Conservation (phyloP, 176 grass and related monocot species). For the Zoysia japonica region DNA sequence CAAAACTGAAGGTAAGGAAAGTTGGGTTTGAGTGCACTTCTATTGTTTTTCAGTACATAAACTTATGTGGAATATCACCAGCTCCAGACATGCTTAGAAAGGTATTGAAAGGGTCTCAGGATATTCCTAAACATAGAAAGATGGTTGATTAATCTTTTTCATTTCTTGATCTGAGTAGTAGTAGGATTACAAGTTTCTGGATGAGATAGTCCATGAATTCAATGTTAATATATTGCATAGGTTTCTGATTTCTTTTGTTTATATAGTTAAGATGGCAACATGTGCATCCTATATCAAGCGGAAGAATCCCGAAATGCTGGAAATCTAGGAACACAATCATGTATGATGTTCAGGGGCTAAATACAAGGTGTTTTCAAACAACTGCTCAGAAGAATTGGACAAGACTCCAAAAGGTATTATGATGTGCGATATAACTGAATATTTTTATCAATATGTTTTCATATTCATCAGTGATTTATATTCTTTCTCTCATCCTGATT, state of each 20-base stretch:
- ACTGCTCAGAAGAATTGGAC: too few relatives aligned
- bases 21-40: conserved; percentile 23
- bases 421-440: too few relatives aligned
- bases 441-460: too few relatives aligned
- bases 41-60: conserved; percentile 64
- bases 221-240: conserved; percentile 13
- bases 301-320: conserved; percentile 85
- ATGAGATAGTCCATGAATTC: conserved; percentile 18
- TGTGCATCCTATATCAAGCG: conserved; percentile 82
- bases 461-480: too few relatives aligned
- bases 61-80: conserved; percentile 74
- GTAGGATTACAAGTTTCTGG: conserved; percentile 20
- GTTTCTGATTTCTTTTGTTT: conserved; percentile 37
- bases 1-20: conserved; percentile 74
- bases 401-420: conserved; percentile 34
- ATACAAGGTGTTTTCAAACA: conserved; percentile 10
- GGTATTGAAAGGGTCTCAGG: conserved; percentile 56
- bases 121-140: conserved; percentile 83
- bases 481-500: too few relatives aligned
- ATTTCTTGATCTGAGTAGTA: background rate
- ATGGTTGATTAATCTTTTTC: conserved; percentile 39
- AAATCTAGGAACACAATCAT: conserved; percentile 85
- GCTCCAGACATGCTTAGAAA: conserved; percentile 75
- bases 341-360: conserved; percentile 64
- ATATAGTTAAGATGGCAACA: conserved; percentile 73